phyloP scores from a whole-genome alignment of 2,329 filamentous ascomycete species.

The Talaromyces sp. region DNA sequence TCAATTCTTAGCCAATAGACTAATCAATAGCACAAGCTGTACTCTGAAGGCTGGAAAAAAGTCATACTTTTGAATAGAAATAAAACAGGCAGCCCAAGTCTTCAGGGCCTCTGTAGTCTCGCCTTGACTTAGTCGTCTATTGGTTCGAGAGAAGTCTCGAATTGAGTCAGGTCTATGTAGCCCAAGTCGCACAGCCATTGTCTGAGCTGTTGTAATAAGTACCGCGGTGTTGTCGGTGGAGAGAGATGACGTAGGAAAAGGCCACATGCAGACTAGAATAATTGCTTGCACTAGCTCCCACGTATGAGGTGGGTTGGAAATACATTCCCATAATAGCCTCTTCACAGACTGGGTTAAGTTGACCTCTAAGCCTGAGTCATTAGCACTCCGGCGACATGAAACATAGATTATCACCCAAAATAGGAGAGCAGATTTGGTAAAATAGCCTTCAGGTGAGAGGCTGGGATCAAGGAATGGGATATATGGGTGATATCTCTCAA shows the following conservation, averaged over 20 bases:
- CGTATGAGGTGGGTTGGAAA: conserved; percentile 14
- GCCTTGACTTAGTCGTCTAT: conserved; percentile 5
- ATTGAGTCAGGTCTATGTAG: conserved; percentile 17
- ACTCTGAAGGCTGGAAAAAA: not conserved
- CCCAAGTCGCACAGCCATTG: conserved; percentile 15
- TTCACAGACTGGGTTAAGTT: conserved; percentile 8
- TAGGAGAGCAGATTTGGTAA: conserved; percentile 6
- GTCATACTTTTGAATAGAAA: conserved; percentile 11
- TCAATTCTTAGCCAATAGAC: not conserved
- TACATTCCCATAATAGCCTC: conserved; percentile 11
- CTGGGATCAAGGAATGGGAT: not conserved
- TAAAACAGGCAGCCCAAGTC: conserved; percentile 18
- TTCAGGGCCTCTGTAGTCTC: conserved; percentile 12
- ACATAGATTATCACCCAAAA: conserved; percentile 14
- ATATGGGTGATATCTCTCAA: conserved; percentile 6
- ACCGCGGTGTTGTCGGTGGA: conserved; percentile 13
- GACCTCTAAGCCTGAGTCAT: conserved; percentile 9
- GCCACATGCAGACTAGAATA: conserved; percentile 18
- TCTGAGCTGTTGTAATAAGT: conserved; percentile 14
- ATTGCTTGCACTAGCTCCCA: conserved; percentile 17
- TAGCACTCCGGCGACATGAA: conserved; percentile 8
- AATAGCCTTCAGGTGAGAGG: conserved; percentile 8
- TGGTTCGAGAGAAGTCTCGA: conserved; percentile 13
- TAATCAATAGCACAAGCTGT: not conserved
- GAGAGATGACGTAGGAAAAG: conserved; percentile 16